phyloP scores from a whole-genome alignment of 2,329 filamentous ascomycete genomes.

The Exophiala lecanii-corni region DNA sequence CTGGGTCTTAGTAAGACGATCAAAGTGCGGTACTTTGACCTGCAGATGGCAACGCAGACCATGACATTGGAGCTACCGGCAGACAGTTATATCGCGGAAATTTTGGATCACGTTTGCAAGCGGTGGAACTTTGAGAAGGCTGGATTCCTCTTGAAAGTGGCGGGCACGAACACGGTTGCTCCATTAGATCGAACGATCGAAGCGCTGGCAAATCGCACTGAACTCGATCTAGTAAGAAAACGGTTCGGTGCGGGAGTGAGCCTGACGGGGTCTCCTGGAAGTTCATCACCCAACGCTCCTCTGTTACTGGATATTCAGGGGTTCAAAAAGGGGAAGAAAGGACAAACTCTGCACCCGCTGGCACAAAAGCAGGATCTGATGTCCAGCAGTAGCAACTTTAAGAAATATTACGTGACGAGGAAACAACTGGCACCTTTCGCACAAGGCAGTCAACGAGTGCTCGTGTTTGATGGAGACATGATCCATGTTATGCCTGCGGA shows the following conservation, averaged over 20 bases:
- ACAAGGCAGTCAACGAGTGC: conserved; percentile 54
- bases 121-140: conserved; percentile 61
- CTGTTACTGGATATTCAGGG: conserved; percentile 47
- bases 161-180: conserved; percentile 58
- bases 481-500: conserved; percentile 60
- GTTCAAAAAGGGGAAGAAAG: conserved; percentile 42
- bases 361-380: conserved; percentile 45
- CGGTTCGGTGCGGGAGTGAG: conserved; percentile 59
- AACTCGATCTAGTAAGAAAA: conserved; percentile 58
- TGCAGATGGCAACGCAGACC: conserved; percentile 51
- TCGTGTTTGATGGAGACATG: conserved; percentile 62
- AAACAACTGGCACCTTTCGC: conserved; percentile 64
- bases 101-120: conserved; percentile 60
- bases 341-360: conserved; percentile 42
- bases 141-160: conserved; percentile 59
- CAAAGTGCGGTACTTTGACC: conserved; percentile 57
- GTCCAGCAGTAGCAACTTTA: conserved; percentile 46
- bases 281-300: conserved; percentile 61
- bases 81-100: conserved; percentile 64
- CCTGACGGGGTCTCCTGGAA: conserved; percentile 55
- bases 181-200: conserved; percentile 62
- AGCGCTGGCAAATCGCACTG: conserved; percentile 55
- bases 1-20: conserved; percentile 55
- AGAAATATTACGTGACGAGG: conserved; percentile 59
- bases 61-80: conserved; percentile 56